Percentiles rank a stretch among this genome's conserved stretches.
Evolutionary conservation across 257 asterid genomes (phyloP).

Genomic region (Solanum rostratum): DNA sequence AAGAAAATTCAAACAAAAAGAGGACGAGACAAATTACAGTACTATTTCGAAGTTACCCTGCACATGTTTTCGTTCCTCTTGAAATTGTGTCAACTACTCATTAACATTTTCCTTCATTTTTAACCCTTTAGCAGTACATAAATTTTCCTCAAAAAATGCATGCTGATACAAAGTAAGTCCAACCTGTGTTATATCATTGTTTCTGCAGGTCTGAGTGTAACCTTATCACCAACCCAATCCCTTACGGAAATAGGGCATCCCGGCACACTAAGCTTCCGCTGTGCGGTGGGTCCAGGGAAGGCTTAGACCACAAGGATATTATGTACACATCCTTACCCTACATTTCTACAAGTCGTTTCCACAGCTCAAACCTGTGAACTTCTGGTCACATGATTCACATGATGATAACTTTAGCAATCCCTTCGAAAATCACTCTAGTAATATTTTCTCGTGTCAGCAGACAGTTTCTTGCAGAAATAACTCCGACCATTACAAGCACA

Average conservation of each 20-base stretch:
- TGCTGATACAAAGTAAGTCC: neutral
- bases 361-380: neutral
- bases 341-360: neutral
- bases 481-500: neutral
- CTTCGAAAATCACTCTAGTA: neutral
- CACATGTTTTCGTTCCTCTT: neutral
- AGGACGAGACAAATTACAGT: neutral
- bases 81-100: neutral
- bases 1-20: neutral
- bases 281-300: neutral
- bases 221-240: neutral
- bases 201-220: neutral
- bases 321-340: neutral
- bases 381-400: neutral
- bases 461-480: neutral
- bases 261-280: neutral
- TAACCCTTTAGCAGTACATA: neutral
- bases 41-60: neutral
- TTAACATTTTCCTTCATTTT: neutral
- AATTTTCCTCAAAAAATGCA: neutral
- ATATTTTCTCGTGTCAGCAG: neutral
- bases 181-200: neutral
- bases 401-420: neutral
- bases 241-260: neutral
- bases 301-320: neutral